Conservation (phyloP, 345 rosid genomes). For the Viola odorata region DNA sequence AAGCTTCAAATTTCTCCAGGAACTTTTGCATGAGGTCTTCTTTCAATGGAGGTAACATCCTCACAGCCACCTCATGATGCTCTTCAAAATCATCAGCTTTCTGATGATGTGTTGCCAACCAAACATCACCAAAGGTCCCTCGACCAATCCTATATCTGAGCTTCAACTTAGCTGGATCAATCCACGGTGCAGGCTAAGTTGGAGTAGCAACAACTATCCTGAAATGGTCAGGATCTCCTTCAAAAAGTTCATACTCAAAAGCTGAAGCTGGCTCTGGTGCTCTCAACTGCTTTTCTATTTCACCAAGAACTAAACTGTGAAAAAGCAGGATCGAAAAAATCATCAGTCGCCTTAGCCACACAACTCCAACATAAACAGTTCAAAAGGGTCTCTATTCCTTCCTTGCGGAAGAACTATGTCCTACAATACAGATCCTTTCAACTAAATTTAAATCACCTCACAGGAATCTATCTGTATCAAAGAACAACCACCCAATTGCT, state of each 20-base stretch:
- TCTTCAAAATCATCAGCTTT: slow-evolving; percentile 44
- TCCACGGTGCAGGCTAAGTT: slow-evolving; percentile 30
- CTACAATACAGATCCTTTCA: too few relatives aligned
- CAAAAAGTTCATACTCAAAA: slow-evolving; percentile 51
- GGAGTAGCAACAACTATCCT: slow-evolving; percentile 48
- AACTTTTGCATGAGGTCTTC: slow-evolving; percentile 25
- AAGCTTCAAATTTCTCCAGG: slow-evolving; percentile 30
- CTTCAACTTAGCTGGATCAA: slow-evolving; percentile 37
- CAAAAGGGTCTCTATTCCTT: too few relatives aligned
- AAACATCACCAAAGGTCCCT: slow-evolving; percentile 51
- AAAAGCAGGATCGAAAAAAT: too few relatives aligned
- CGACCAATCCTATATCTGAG: slow-evolving; percentile 52
- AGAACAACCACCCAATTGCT: too few relatives aligned
- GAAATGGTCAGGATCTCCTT: slow-evolving; percentile 51
- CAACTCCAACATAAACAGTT: too few relatives aligned
- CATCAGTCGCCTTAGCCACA: too few relatives aligned
- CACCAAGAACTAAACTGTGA: slow-evolving; percentile 13
- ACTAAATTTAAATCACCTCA: too few relatives aligned
- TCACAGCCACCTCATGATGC: slow-evolving; percentile 57
- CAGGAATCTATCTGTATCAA: too few relatives aligned
- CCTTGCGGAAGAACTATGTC: too few relatives aligned
- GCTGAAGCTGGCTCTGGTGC: slow-evolving; percentile 20
- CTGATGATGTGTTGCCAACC: slow-evolving; percentile 55
- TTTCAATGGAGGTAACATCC: slow-evolving; percentile 36
- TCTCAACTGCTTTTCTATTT: slow-evolving; percentile 32